Percentiles rank a stretch among this genome's conserved stretches.
Evolutionary conservation across 129 eudicot genomes (phyloP).

Genomic region (Lactuca saligna): DNA sequence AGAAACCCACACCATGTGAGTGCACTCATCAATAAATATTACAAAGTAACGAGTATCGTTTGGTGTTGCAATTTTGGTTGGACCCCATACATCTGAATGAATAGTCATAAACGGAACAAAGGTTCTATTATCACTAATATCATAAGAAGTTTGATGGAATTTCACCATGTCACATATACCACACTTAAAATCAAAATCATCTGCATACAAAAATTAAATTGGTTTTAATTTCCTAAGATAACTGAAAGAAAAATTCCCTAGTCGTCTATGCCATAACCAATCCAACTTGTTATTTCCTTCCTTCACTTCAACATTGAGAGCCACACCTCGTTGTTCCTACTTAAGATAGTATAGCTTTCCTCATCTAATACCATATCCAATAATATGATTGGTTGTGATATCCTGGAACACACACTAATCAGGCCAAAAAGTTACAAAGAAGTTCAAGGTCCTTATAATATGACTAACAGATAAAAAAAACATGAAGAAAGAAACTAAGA

Average conservation of each 20-base stretch:
- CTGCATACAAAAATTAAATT: neutral
- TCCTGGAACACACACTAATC: neutral
- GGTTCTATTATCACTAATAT: no score
- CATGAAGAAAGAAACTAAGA: no score
- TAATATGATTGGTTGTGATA: neutral
- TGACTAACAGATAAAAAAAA: neutral
- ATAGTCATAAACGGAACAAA: no score
- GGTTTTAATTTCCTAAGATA: neutral
- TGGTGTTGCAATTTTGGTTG: neutral
- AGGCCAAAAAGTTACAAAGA: conserved; percentile 6
- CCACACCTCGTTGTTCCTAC: neutral
- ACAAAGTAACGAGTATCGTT: no score
- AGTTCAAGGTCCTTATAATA: neutral
- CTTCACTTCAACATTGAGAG: neutral
- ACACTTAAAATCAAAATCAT: no score
- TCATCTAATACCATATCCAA: conserved; percentile 13
- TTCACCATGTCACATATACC: no score
- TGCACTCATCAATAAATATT: no score
- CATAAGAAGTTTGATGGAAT: no score
- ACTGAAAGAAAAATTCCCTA: neutral
- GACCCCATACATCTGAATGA: no score
- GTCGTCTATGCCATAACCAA: conserved; percentile 7
- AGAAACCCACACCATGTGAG: no score
- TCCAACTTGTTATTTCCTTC: neutral
- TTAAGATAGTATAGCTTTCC: conserved; percentile 7